Evolutionary conservation across 495 filamentous ascomycete species (phyloP).

Genomic region (Xylaria palmicola): DNA sequence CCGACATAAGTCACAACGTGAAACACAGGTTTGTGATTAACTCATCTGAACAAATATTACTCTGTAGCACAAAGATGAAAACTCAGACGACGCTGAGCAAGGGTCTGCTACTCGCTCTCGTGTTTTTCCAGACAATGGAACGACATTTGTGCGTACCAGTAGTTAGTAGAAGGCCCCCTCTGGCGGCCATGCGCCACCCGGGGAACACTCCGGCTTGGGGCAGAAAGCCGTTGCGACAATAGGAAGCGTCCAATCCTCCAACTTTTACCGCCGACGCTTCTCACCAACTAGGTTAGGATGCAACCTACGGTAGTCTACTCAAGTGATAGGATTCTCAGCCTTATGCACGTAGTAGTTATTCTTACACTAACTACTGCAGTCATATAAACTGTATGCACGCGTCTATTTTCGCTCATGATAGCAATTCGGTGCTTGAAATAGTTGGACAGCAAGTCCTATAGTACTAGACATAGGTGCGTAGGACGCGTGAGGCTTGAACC

Average conservation of each 20-base stretch:
- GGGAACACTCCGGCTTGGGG: no score
- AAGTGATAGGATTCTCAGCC: slow-evolving; percentile 4
- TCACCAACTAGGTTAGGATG: no score
- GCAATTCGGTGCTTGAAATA: not conserved
- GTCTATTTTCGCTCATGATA: not conserved
- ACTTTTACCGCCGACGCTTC: no score
- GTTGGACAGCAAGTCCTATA: no score
- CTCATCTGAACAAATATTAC: not conserved
- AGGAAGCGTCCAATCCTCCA: no score
- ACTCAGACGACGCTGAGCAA: not conserved
- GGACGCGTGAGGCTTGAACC: no score
- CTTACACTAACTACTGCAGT: not conserved
- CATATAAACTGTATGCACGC: not conserved
- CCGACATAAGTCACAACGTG: not conserved
- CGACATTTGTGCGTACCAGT: not conserved
- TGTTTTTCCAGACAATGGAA: not conserved
- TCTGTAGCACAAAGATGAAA: not conserved
- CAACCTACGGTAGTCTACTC: not conserved
- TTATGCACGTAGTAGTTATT: not conserved
- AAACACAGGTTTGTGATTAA: not conserved
- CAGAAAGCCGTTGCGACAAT: not conserved
- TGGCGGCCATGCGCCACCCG: not conserved
- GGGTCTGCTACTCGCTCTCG: not conserved
- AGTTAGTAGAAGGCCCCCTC: not conserved
- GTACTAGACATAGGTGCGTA: no score